Evolutionary conservation across 768 basidiomycete genomes (phyloP), one percentile per base, ranked within the genome.

Genomic region (Boletus sp.): DNA sequence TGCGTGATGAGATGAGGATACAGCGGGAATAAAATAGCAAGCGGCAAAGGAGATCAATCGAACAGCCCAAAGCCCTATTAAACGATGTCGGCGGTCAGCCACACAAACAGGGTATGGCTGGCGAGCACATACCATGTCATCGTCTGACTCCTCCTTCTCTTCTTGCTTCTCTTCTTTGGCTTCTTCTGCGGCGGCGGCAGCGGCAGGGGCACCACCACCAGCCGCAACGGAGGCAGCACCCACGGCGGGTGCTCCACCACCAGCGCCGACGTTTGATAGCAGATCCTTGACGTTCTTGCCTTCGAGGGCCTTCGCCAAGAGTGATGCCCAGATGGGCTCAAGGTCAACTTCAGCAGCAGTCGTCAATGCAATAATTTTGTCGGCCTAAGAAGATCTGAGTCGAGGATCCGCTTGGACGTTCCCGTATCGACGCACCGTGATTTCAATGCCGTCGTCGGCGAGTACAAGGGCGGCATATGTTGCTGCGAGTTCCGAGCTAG

Each of bases 401-500:
- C 17, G 21, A 38, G 1, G 15, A 34, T 45, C 27, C 48, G 42
- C 34, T n/a, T n/a, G 23, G 42, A 29, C n/a, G 13, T 3, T 23
- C 4, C 44, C 3, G 38, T 21, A 27, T 32, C 14, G 19, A 84
- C 93, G 66, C 66, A 97, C 95, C 61, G 96, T 97, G 71, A 99
- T 98, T 81, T 98, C 96, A 69, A 96, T 77, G 65, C 87, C 88
- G 61, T 97, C 95, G 78, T 98, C 97, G 64, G 94, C 95, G 71
- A 98, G 93, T 77, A 98, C 98, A 69, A 99, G 89, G 64, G 93
- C 91, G 70, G 96, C 94, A 79, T 98, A 98, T 64, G 94, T 90
- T 59, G 94, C 79, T 64, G 94, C 93, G 71, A 96, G 90, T 72
- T 98, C 96, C 50, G 71, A 55, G 68, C 81, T 74, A 69, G 81